Evolutionary conservation across 2,329 filamentous ascomycete species (phyloP).

Genomic region (Metarhizium anisopliae): DNA sequence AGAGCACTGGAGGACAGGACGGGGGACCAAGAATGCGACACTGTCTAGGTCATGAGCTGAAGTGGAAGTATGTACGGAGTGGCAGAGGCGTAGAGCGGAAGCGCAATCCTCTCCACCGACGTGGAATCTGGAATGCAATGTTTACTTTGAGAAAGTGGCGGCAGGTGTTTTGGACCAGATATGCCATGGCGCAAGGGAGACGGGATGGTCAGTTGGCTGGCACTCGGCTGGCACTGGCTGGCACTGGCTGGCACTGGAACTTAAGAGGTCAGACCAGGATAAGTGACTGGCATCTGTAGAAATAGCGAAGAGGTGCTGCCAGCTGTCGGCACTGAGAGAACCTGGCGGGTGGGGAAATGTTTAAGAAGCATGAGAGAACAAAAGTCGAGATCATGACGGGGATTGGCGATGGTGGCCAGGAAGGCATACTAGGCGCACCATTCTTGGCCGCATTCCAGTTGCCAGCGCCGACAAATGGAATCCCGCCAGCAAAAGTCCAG

Average conservation of each 20-base stretch:
- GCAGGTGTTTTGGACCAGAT: constrained; percentile 8
- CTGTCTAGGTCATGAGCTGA: constrained; percentile 3
- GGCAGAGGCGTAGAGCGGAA: background rate
- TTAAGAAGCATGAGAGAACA: background rate
- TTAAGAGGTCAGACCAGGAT: constrained; percentile 6
- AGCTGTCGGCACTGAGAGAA: background rate
- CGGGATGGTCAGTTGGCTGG: background rate
- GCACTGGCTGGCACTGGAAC: constrained; percentile 6
- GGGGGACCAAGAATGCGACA: background rate
- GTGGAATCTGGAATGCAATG: constrained; percentile 13
- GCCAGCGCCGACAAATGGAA: constrained; percentile 6
- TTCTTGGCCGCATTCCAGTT: constrained; percentile 9
- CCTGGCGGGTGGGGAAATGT: background rate
- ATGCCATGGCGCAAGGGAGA: constrained; percentile 7
- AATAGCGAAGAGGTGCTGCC: constrained; percentile 1
- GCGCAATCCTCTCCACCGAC: background rate
- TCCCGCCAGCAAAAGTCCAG: background rate
- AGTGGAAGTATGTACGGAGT: constrained; percentile 1
- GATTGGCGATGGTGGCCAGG: too few species aligned
- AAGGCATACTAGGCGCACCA: background rate
- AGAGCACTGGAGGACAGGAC: constrained; percentile 1
- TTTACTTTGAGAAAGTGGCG: constrained; percentile 7
- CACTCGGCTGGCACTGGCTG: constrained; percentile 6
- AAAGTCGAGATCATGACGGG: background rate
- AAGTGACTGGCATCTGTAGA: constrained; percentile 7